Percentiles rank a stretch among this genome's conserved stretches.
Evolutionary conservation across 1,284 basidiomycete species (phyloP).

Genomic region (Rhodofomes roseus): DNA sequence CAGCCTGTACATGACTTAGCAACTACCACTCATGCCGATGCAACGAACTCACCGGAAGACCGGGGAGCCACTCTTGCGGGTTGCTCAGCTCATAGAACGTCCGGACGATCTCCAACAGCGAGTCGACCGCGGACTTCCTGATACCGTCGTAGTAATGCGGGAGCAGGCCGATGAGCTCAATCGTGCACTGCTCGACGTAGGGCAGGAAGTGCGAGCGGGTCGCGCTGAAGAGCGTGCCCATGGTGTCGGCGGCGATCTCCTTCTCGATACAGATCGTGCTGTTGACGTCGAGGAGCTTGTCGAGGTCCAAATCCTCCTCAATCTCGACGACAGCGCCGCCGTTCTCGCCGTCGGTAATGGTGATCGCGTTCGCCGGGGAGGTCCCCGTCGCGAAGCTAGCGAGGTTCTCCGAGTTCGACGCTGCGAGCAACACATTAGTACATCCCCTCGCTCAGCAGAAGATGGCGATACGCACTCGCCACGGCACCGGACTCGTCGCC

Average conservation of each 20-base stretch:
- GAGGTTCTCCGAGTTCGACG: constrained; percentile 47
- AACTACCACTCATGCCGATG: neutral
- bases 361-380: constrained; percentile 65
- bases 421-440: constrained; percentile 24
- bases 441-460: constrained; percentile 12
- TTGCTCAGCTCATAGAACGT: constrained; percentile 91
- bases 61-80: constrained; percentile 81
- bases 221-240: constrained; percentile 87
- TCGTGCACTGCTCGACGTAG: constrained; percentile 76
- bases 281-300: constrained; percentile 88
- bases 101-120: constrained; percentile 87
- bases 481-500: constrained; percentile 52
- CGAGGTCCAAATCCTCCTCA: constrained; percentile 87
- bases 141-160: constrained; percentile 98
- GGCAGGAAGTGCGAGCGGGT: constrained; percentile 89
- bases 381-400: constrained; percentile 70
- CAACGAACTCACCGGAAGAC: constrained; percentile 51
- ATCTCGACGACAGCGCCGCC: constrained; percentile 62
- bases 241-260: constrained; percentile 97
- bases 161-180: constrained; percentile 82
- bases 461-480: constrained; percentile 26
- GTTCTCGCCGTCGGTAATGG: constrained; percentile 53
- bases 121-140: constrained; percentile 89
- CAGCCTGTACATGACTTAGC: constrained; percentile 9
- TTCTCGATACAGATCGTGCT: constrained; percentile 98